Evolutionary conservation across 2,329 filamentous ascomycete species (phyloP), one percentile per base, ranked within the genome.

Genomic region (Penicillium sp.): DNA sequence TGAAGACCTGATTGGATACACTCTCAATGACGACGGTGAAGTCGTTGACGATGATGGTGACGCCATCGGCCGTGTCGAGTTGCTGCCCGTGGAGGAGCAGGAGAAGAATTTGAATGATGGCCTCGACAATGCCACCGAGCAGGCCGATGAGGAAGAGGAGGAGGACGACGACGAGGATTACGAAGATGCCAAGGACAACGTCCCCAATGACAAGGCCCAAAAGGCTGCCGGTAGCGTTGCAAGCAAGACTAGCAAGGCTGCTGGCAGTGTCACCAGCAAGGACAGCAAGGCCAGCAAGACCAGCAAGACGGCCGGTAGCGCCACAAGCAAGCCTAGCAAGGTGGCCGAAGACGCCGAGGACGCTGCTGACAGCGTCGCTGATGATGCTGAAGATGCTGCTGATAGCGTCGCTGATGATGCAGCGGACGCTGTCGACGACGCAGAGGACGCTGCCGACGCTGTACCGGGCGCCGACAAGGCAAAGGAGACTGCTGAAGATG

Each of bases 91-190:
- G 4, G 71, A 65, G 36, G 65, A 60, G 47, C 57, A 60, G 28
- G 39, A 55, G 38, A 58, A 63, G 43, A 46, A 64, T 11, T 56
- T 60, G 32, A 59, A 58, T 41, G 55, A 76, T 45, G 74, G 76
- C 51, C 72, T 76, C 29, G 72, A 77, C 48, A 72, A 73, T 37
- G 76, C 72, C 44, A 60, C 41, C 34, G 50, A 75, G 45, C 73
- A 76, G 54, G 74, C 74, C 27, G 71, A 79, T 54, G 71, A 71
- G 33, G 76, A 70, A 40, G 61, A 74, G 69, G 63, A 74, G 69
- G 63, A 72, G 61, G 52, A 70, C 72, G 44, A 76, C 33, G 73
- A 73, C 36, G 74, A 76, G 54, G 63, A 54, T 11, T 49, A 53
- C 5, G 61, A 62, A 36, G 49, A 53, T 49, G 72, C 73, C 13